A percentile compares a stretch with the other conserved stretches of the same genome.
phyloP scores from a whole-genome alignment of 2,329 filamentous ascomycete species.

The Aspergillus nomiae region DNA sequence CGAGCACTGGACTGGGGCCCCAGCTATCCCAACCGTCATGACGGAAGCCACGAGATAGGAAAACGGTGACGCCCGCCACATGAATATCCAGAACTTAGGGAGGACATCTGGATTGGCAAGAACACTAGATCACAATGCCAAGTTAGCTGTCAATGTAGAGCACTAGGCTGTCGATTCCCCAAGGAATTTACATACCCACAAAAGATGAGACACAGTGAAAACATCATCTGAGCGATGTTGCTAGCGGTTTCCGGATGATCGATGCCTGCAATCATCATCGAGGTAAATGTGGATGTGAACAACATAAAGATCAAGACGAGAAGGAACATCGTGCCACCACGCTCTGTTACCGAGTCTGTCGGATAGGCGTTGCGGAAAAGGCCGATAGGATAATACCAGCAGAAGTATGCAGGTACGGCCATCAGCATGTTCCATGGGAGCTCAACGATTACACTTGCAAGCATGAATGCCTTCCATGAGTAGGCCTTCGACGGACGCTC shows the following conservation, averaged over 20 bases:
- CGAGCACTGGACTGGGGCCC: conserved; percentile 34
- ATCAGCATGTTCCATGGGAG: conserved; percentile 64
- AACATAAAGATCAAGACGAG: conserved; percentile 67
- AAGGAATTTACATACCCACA: conserved; percentile 37
- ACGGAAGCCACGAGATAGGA: conserved; percentile 59
- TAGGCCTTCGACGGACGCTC: conserved; percentile 67
- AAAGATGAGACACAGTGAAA: conserved; percentile 61
- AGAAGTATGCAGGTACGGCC: conserved; percentile 59
- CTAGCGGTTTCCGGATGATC: conserved; percentile 67
- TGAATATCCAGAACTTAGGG: conserved; percentile 76
- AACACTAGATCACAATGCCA: conserved; percentile 48
- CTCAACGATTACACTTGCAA: conserved; percentile 69
- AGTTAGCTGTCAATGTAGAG: not conserved
- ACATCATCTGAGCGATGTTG: conserved; percentile 60
- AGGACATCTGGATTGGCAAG: conserved; percentile 60
- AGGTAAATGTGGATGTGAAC: conserved; percentile 70
- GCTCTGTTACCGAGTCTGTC: conserved; percentile 42
- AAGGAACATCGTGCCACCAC: conserved; percentile 66
- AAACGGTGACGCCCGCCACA: conserved; percentile 69
- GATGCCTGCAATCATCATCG: conserved; percentile 70
- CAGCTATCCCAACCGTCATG: conserved; percentile 36
- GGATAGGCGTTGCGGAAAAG: conserved; percentile 42
- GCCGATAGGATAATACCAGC: conserved; percentile 66
- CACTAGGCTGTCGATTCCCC: not conserved
- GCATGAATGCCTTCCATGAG: conserved; percentile 70